Percentiles rank a stretch among this genome's conserved stretches.
Conservation (phyloP, 768 basidiomycete genomes). For the Naganishia randhawae region DNA sequence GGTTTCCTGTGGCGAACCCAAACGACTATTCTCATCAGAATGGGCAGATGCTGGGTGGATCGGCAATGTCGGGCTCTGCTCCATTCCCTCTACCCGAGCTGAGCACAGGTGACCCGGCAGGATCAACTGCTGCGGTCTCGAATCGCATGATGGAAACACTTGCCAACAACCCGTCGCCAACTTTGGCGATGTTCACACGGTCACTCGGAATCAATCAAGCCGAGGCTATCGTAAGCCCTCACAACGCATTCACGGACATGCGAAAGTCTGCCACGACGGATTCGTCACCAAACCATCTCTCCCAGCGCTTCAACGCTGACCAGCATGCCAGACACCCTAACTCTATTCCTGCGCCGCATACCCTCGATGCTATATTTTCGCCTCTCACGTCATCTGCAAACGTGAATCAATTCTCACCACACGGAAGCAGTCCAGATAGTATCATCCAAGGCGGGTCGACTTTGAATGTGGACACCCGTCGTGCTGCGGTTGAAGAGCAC, state of each 20-base stretch:
- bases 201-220: constrained; percentile 1
- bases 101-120: neutral
- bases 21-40: neutral
- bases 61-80: neutral
- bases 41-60: neutral
- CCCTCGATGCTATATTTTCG: constrained; percentile 1
- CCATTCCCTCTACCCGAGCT: neutral
- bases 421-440: constrained; percentile 1
- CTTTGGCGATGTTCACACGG: neutral
- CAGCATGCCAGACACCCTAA: neutral
- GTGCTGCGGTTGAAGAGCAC: neutral
- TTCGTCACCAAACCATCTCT: neutral
- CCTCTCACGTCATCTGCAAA: neutral
- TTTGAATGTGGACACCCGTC: neutral
- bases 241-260: neutral
- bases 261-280: neutral
- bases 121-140: neutral
- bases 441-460: neutral
- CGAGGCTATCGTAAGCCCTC: neutral
- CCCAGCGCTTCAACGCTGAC: neutral
- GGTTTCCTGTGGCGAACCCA: neutral
- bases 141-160: neutral
- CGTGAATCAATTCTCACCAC: neutral
- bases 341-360: neutral
- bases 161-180: neutral